phyloP scores from a whole-genome alignment of 2,329 filamentous ascomycete genomes.

The Colletotrichum tamarilloi region DNA sequence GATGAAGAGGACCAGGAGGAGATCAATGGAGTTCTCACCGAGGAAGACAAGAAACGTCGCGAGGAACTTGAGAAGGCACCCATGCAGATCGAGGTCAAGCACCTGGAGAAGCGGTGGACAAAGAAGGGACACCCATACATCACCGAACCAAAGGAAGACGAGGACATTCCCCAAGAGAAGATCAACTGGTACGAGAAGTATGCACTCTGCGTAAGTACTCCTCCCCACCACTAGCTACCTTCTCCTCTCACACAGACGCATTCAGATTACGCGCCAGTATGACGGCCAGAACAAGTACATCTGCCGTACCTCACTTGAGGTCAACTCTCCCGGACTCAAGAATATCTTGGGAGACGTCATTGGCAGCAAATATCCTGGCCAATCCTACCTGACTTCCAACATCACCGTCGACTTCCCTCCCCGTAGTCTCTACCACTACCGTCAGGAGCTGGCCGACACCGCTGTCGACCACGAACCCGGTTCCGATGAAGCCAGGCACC shows the following conservation, averaged over 20 bases:
- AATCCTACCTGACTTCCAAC: conserved; percentile 40
- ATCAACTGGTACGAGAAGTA: conserved; percentile 45
- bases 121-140: conserved; percentile 42
- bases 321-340: conserved; percentile 41
- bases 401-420: conserved; percentile 40
- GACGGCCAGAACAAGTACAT: conserved; percentile 35
- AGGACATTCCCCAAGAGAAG: conserved; percentile 41
- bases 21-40: conserved; percentile 32
- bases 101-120: conserved; percentile 46
- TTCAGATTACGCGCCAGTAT: conserved; percentile 37
- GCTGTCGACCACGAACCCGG: conserved; percentile 38
- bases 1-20: conserved; percentile 38
- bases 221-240: neutral
- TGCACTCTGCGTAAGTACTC: conserved; percentile 40
- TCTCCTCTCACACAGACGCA: neutral
- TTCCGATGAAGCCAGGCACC: conserved; percentile 40
- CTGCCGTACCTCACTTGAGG: conserved; percentile 33
- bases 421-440: conserved; percentile 43
- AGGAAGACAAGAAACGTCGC: conserved; percentile 38
- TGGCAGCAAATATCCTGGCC: conserved; percentile 39
- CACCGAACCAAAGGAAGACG: conserved; percentile 44
- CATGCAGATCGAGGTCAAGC: conserved; percentile 45
- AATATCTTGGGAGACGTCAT: conserved; percentile 39
- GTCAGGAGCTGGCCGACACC: conserved; percentile 39
- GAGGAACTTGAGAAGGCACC: conserved; percentile 41